phyloP scores from a whole-genome alignment of 163 green algal species.

The Scenedesmus sp. region DNA sequence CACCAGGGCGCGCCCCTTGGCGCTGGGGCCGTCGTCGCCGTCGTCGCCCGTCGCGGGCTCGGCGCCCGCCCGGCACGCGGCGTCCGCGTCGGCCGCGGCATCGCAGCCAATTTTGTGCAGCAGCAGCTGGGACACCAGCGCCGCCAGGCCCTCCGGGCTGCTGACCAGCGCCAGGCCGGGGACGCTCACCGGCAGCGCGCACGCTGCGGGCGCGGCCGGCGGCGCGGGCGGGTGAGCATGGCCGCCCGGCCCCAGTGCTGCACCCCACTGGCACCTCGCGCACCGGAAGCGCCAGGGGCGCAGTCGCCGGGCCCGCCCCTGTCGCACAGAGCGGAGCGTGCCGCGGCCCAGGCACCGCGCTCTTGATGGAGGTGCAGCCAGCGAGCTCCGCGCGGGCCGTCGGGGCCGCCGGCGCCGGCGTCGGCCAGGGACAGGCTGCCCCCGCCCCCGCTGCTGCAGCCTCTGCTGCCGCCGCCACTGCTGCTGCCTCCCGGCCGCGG shows the following conservation, averaged over 20 bases:
- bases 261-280: no score
- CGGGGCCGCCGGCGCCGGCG: slow-evolving; percentile 17
- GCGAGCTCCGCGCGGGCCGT: not conserved
- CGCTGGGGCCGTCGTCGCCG: not conserved
- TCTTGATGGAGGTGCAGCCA: slow-evolving; percentile 34
- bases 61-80: not conserved
- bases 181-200: not conserved
- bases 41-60: not conserved
- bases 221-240: no score
- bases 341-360: not conserved
- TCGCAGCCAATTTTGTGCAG: slow-evolving; percentile 30
- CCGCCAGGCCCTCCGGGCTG: slow-evolving; percentile 25
- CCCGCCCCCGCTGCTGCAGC: not conserved
- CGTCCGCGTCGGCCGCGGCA: not conserved
- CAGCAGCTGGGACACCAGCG: slow-evolving; percentile 23
- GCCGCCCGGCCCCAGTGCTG: no score
- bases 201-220: no score
- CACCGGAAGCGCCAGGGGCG: not conserved
- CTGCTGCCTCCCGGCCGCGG: not conserved
- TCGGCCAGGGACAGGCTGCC: not conserved
- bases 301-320: not conserved
- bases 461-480: slow-evolving; percentile 1
- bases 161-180: slow-evolving; percentile 18
- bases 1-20: not conserved
- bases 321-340: not conserved